Evolutionary conservation across 192 early-diverging fungal genomes (phyloP).

Genomic region (Coemansia sp.): DNA sequence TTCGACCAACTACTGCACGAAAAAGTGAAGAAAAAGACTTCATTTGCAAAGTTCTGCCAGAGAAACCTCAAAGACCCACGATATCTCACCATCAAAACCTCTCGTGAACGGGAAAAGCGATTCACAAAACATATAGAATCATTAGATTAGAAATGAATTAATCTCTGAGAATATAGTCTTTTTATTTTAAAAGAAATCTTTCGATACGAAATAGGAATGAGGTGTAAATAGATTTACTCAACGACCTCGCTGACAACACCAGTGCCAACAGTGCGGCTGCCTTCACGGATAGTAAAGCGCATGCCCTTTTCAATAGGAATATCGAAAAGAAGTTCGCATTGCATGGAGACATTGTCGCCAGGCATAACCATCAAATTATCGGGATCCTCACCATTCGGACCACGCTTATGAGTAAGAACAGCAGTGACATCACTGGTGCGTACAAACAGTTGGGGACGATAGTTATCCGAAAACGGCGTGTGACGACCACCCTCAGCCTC

Average conservation of each 20-base stretch:
- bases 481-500: conserved; percentile 99
- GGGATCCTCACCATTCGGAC: conserved; percentile 70
- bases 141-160: too few species aligned
- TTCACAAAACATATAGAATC: conserved; percentile 31
- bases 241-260: conserved; percentile 80
- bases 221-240: conserved; percentile 50
- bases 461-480: conserved; percentile 96
- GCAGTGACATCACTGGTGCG: conserved; percentile 96
- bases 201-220: neutral
- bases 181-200: neutral
- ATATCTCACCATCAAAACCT: conserved; percentile 39
- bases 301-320: conserved; percentile 92
- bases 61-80: conserved; percentile 35
- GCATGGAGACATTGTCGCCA: conserved; percentile 91
- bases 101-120: conserved; percentile 45
- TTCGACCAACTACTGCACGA: conserved; percentile 38
- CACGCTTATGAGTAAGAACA: conserved; percentile 70
- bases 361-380: conserved; percentile 98
- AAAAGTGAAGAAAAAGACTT: conserved; percentile 19
- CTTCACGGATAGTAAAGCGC: conserved; percentile 97
- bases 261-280: conserved; percentile 96
- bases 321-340: conserved; percentile 76
- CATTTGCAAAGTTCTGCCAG: conserved; percentile 50
- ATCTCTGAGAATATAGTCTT: neutral
- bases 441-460: conserved; percentile 93